Evolutionary conservation across 495 filamentous ascomycete genomes (phyloP), one percentile per base, ranked within the genome.

Genomic region (Talaromyces ruber): DNA sequence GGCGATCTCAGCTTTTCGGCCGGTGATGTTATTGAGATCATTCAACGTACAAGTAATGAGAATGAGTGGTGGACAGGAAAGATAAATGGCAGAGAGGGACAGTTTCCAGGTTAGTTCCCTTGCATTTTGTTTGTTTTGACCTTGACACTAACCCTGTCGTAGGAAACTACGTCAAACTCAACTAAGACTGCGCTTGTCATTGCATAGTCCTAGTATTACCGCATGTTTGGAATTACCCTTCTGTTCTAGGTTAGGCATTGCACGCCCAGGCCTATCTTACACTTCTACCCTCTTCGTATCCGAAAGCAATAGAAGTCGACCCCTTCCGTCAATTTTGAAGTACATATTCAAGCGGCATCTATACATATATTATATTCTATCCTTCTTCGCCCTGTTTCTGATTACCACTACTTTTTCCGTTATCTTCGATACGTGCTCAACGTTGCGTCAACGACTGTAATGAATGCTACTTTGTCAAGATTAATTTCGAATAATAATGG

Each of bases 61-160:
- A 96, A 99, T 67, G 94, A 98, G 74, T 99, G 94, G 94, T 99
- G 94, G 94, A 86, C 80, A 2, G 94, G 94, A 6, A 86, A 82
- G 70, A 63, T 94, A 60, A 76, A 85, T 63, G 92, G 89, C 22
- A 84, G 85, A 72, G 79, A 88, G 66, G 94, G 94, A 43, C 94
- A 98, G 73, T 98, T 98, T 73, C 94, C 94, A 66, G 94, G 94
- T 93, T 83, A 75, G 85, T 82, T 62, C 62, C 24, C 1, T 14
- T 47, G 28, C 32, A 8, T 2, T 52, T 32, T 50, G 29, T 30
- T 1, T n/a, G 25, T 28, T 51, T 39, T 39, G 3, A 29, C 32
- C n/a, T 39, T 63, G 30, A 68, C 59, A 51, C 62, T 18, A 51
- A 55, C 57, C 54, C 34, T 32, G 12, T 61, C 25, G 52, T 8